Percentiles rank a stretch among this genome's conserved stretches.
Evolutionary conservation across 2,329 filamentous ascomycete species (phyloP).

Genomic region (Plectosphaerella plurivora): DNA sequence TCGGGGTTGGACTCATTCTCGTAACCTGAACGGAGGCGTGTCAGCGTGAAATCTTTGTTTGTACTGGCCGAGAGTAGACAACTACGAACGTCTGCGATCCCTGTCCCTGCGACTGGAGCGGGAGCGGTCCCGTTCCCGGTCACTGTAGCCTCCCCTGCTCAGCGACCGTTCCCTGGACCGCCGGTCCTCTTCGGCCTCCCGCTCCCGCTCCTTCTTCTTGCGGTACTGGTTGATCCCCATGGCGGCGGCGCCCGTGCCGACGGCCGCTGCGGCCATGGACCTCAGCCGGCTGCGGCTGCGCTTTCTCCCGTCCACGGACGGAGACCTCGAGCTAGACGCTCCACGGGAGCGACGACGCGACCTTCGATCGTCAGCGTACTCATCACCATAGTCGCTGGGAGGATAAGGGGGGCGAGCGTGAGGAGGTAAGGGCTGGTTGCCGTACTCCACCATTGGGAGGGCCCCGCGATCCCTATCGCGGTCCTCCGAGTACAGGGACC

Average conservation of each 20-base stretch:
- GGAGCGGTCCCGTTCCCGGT: constrained; percentile 17
- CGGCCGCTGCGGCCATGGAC: constrained; percentile 49
- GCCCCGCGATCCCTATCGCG: constrained; percentile 53
- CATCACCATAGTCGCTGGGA: constrained; percentile 32
- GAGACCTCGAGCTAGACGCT: constrained; percentile 25
- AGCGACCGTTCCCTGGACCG: constrained; percentile 10
- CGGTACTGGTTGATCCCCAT: constrained; percentile 59
- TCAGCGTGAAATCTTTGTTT: constrained; percentile 6
- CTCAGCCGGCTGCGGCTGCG: constrained; percentile 51
- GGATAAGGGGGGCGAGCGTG: constrained; percentile 31
- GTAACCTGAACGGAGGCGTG: constrained; percentile 20
- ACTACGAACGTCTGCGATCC: constrained; percentile 27
- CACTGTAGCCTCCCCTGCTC: constrained; percentile 14
- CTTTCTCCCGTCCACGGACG: constrained; percentile 32
- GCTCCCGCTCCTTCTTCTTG: constrained; percentile 41
- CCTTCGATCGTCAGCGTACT: constrained; percentile 42
- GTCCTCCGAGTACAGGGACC: constrained; percentile 48
- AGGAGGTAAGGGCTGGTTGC: constrained; percentile 49
- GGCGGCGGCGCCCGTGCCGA: constrained; percentile 55
- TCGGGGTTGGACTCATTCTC: constrained; percentile 29
- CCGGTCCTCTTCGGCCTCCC: constrained; percentile 19
- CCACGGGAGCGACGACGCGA: constrained; percentile 28
- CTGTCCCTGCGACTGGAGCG: constrained; percentile 19
- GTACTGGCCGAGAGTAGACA: not conserved
- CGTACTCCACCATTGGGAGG: constrained; percentile 66